Base-by-base conservation (phyloP, 2,329 filamentous ascomycete genomes). In the Xylariomycetidae sp. region DNA sequence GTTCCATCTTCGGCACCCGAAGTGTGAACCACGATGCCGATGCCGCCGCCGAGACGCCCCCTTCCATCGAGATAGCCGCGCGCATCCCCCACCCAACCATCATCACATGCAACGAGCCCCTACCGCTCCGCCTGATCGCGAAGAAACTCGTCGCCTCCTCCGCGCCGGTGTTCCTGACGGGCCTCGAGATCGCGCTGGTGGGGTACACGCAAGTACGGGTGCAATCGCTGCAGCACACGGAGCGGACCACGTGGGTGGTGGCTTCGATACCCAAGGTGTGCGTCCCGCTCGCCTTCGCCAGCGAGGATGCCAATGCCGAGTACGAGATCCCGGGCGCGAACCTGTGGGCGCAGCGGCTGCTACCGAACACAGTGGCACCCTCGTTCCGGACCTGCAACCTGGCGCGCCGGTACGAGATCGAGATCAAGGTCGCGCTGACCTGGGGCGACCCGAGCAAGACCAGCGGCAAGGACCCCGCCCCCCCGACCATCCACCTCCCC, bases 361-460 rank as follows among this genome's bases (percentile, higher is more conserved):
- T 96, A 5, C 92, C 90, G 3, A 92, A 86, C 55, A 90, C 85
- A 0, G 78, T 98, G 9, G 81, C 87, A 8, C 92, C 92, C 0
- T 82, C 79, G 0, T 98, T 98, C 54, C 70, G 78, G 30, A 86
- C 88, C 1, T 98, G 92, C 61, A 96, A 96, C 57, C 74, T 96
- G 30, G 73, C 75, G 32, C 76, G 90, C 18, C 72, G 66, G 32
- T 96, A 98, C 57, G 82, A 89, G 54, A 63, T 98, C 23, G 87
- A 95, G 59, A 65, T 95, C 25, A 79, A 79, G 38, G 65, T 95
- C 6, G 87, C 87, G 2, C 59, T 95, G 23, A 78, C 77, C 36
- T 89, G 86, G 69, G 84, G 83, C 35, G 46, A 29, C 10, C 49
- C 31, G 7, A 35, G 34, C 13, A 33, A 25, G 17, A 36, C 30